Evolutionary conservation across 306 rosid species (phyloP).

Genomic region (Sicyos baderoa): DNA sequence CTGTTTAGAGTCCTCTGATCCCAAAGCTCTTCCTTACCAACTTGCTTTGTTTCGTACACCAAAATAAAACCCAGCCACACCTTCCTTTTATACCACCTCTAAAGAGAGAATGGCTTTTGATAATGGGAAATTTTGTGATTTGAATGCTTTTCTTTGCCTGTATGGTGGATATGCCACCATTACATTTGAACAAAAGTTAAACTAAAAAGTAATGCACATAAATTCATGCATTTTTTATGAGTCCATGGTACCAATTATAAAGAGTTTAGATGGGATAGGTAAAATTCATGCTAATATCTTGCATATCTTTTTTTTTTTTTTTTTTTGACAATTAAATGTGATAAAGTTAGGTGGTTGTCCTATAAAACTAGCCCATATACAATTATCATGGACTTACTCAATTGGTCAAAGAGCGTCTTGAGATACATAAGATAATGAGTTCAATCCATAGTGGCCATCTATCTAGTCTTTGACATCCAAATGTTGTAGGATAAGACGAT

Average conservation of each 20-base stretch:
- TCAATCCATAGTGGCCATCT: too few species aligned
- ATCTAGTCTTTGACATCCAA: too few species aligned
- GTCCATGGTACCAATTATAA: not conserved
- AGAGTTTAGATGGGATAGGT: too few species aligned
- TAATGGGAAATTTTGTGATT: not conserved
- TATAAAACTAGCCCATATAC: too few species aligned
- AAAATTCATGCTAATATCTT: too few species aligned
- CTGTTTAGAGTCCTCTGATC: constrained; percentile 4
- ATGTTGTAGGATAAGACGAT: too few species aligned
- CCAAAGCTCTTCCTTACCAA: constrained; percentile 12
- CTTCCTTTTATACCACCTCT: constrained; percentile 15
- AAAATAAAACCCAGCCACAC: not conserved
- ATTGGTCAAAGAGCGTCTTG: too few species aligned
- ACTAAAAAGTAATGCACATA: constrained; percentile 16
- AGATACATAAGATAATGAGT: too few species aligned
- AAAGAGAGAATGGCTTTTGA: constrained; percentile 7
- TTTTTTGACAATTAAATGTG: not conserved
- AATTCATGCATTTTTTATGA: not conserved
- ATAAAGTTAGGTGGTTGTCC: not conserved
- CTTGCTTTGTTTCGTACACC: constrained; percentile 1
- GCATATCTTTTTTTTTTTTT: too few species aligned
- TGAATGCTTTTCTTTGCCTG: not conserved
- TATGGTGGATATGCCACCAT: constrained; percentile 16
- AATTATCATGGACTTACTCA: too few species aligned
- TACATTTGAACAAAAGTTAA: not conserved